phyloP scores from a whole-genome alignment of 768 basidiomycete species.

The Pleurotus platypus region DNA sequence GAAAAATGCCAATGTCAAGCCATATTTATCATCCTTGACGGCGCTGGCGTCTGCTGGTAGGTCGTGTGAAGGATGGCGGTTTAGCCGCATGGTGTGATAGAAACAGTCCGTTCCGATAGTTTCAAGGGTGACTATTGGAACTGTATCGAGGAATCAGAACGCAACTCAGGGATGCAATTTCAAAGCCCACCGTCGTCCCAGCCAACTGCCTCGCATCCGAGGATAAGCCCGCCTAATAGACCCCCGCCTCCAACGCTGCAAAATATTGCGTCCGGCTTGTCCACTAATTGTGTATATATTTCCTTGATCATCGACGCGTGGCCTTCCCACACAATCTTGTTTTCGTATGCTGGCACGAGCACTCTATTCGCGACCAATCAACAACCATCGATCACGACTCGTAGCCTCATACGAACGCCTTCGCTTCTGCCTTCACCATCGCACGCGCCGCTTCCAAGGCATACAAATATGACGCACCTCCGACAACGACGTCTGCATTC shows the following conservation, averaged over 20 bases:
- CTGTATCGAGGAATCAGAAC: slow-evolving; percentile 29
- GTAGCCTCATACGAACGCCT: slow-evolving; percentile 43
- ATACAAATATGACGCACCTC: slow-evolving; percentile 55
- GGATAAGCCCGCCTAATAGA: slow-evolving; percentile 63
- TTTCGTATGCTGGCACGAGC: slow-evolving; percentile 69
- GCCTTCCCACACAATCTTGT: slow-evolving; percentile 69
- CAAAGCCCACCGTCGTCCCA: slow-evolving; percentile 64
- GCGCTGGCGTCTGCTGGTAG: slow-evolving; percentile 40
- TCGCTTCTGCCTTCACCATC: slow-evolving; percentile 36
- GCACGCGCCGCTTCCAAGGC: slow-evolving; percentile 49
- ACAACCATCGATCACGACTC: background rate
- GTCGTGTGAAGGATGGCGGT: slow-evolving; percentile 29
- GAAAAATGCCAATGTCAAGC: slow-evolving; percentile 57
- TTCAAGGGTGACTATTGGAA: slow-evolving; percentile 65
- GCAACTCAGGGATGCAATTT: too few species aligned
- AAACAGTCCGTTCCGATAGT: slow-evolving; percentile 75
- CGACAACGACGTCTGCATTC: slow-evolving; percentile 55
- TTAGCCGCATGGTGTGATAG: slow-evolving; percentile 66
- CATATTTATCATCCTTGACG: slow-evolving; percentile 35
- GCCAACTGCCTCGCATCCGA: slow-evolving; percentile 57
- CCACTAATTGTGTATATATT: slow-evolving; percentile 48
- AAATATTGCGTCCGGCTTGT: slow-evolving; percentile 66
- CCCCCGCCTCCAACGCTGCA: slow-evolving; percentile 80
- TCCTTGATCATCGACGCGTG: slow-evolving; percentile 74
- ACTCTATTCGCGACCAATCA: slow-evolving; percentile 34